A percentile compares a stretch with the other conserved stretches of the same genome.
Evolutionary conservation across 2,329 filamentous ascomycete genomes (phyloP).

Genomic region (Ophiostoma perfectum): DNA sequence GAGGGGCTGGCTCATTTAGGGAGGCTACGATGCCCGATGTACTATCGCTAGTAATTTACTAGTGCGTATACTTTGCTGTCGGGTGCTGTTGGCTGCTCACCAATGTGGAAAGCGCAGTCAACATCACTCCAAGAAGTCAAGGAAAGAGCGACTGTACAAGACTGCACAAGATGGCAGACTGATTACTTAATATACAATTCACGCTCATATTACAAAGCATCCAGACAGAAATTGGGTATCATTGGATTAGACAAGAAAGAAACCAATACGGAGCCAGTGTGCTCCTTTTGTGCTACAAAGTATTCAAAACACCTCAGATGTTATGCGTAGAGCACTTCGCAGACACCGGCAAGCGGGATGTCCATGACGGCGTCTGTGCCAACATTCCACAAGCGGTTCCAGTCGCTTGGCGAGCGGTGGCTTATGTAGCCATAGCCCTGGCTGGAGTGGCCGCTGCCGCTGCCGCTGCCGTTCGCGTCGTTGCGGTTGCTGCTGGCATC

Average conservation of each 20-base stretch:
- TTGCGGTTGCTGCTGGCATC: background rate
- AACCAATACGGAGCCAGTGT: background rate
- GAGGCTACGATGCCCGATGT: background rate
- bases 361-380: slow-evolving; percentile 98
- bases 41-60: background rate
- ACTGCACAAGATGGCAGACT: background rate
- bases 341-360: slow-evolving; percentile 88
- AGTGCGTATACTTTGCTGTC: background rate
- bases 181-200: background rate
- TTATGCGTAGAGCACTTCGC: slow-evolving; percentile 76
- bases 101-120: background rate
- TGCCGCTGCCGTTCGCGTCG: background rate
- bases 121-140: background rate
- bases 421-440: slow-evolving; percentile 6
- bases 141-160: background rate
- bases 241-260: background rate
- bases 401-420: slow-evolving; percentile 45
- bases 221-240: background rate
- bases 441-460: slow-evolving; percentile 10
- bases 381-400: slow-evolving; percentile 80
- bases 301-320: background rate
- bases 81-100: background rate
- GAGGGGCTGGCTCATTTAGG: slow-evolving; percentile 18
- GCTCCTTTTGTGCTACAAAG: background rate
- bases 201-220: no score